Evolutionary conservation across 192 early-diverging fungal genomes (phyloP), one percentile per base, ranked within the genome.

Genomic region (Dissophora ornata): DNA sequence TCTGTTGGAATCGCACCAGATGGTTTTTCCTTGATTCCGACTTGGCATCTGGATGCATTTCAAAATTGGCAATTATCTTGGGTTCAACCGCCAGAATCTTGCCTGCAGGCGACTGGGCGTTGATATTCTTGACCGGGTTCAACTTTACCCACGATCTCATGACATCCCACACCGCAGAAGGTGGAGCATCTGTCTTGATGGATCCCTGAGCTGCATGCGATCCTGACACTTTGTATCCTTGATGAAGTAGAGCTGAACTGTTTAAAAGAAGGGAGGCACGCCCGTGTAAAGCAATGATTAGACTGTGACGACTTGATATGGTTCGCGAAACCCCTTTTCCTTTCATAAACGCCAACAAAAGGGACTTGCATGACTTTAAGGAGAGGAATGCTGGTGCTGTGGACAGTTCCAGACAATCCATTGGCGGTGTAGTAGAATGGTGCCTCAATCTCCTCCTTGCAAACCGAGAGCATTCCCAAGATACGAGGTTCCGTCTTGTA

Each of bases 101-200:
- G 47, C 80, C 82, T 7, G 92, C 93, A 4, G 90, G 84, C 12
- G 91, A 89, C 4, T 87, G 89, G 5, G 87, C 86, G 22, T 66
- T 68, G 60, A 92, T 81, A 55, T 92, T 91, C 61, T 90, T 82
- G 26, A 93, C 87, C 16, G 90, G 93, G 63, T 94, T 67, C 47
- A 90, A 56, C 61, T 92, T 88, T 22, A 93, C 87, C 84, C 90
- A 92, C 9, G 81, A 81, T 34, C 94, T 83, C 81, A 99, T 87
- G 25, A 98, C 80, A 78, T 98, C 97, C 98, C 98, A 99, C 19
- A 99, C 61, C 10, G 95, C 90, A 8, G 79, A 55, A 18, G 88
- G 63, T 25, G 95, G 95, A 1, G 97, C 98, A 66, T 97, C 82
- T 2, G 97, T 99, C 79, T 99, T 99, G 69, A 99, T 85, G 2